phyloP scores from a whole-genome alignment of 1,284 basidiomycete species.

The Trichosporon ovoides region DNA sequence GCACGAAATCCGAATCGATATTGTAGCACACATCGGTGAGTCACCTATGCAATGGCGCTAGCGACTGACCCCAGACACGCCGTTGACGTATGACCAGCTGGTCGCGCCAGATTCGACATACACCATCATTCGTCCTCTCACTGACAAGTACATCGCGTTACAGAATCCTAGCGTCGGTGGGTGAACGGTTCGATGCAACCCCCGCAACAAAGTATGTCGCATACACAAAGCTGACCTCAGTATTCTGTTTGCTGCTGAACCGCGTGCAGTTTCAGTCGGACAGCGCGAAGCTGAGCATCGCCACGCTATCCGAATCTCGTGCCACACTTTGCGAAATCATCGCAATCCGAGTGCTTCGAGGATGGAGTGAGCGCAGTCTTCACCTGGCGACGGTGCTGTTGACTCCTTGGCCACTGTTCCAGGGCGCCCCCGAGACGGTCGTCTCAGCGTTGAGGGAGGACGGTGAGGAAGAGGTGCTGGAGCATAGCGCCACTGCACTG shows the following conservation, averaged over 20 bases:
- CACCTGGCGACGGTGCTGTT: conserved; percentile 73
- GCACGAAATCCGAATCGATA: conserved; percentile 47
- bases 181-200: too few relatives aligned
- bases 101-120: conserved; percentile 78
- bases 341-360: conserved; percentile 72
- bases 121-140: conserved; percentile 59
- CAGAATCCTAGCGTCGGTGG: conserved; percentile 45
- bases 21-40: conserved; percentile 48
- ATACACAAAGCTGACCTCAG: conserved; percentile 45
- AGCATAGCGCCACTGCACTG: conserved; percentile 77
- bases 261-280: conserved; percentile 74
- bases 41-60: not conserved
- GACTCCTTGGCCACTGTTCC: conserved; percentile 80
- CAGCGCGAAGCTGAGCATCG: conserved; percentile 55
- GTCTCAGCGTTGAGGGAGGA: conserved; percentile 63
- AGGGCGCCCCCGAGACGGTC: conserved; percentile 65
- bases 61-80: conserved; percentile 57
- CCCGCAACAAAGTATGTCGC: too few relatives aligned
- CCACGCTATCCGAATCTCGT: conserved; percentile 65
- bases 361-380: conserved; percentile 68
- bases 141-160: conserved; percentile 45
- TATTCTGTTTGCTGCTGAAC: conserved; percentile 85
- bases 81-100: conserved; percentile 69
- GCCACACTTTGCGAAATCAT: conserved; percentile 83
- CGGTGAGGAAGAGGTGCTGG: conserved; percentile 61